Evolutionary conservation across 371 early-diverging fungal genomes (phyloP).

Genomic region (Lichtheimia corymbifera): DNA sequence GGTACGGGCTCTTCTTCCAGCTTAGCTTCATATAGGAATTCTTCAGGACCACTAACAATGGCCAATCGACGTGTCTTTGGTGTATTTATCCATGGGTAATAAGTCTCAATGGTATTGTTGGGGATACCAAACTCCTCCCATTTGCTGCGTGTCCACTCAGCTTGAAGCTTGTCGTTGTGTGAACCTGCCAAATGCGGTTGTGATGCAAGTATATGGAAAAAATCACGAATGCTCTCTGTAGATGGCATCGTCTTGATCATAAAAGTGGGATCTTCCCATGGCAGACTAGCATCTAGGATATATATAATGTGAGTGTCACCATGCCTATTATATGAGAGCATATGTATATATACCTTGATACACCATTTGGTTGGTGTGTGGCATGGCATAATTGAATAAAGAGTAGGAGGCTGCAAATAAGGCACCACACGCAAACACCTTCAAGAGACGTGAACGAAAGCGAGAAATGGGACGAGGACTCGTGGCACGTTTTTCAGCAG

Average conservation of each 20-base stretch:
- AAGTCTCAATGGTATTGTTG: slow-evolving; percentile 54
- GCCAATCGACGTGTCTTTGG: slow-evolving; percentile 55
- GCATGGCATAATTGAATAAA: neutral
- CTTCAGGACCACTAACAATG: slow-evolving; percentile 47
- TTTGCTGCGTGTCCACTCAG: slow-evolving; percentile 55
- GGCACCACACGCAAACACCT: slow-evolving; percentile 3
- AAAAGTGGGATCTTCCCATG: slow-evolving; percentile 13
- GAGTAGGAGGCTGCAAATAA: neutral
- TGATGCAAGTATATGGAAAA: slow-evolving; percentile 44
- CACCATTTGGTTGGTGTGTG: neutral
- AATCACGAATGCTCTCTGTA: slow-evolving; percentile 26
- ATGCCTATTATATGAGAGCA: neutral
- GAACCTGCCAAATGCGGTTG: slow-evolving; percentile 52
- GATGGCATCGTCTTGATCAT: slow-evolving; percentile 32
- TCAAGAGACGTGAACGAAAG: neutral
- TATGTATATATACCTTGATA: slow-evolving; percentile 13
- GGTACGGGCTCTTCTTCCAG: slow-evolving; percentile 53
- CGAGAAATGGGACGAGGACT: neutral
- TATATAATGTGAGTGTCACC: neutral
- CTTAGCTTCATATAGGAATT: slow-evolving; percentile 49
- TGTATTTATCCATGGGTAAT: slow-evolving; percentile 61
- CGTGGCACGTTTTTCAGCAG: neutral
- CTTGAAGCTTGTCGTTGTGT: slow-evolving; percentile 38
- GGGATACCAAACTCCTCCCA: slow-evolving; percentile 50
- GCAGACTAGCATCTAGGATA: slow-evolving; percentile 6